These are phyloP conservation scores for Stipa capillata DNA, from an alignment of 176 grass and related monocot species.

Conservation along the genomic window DNA sequence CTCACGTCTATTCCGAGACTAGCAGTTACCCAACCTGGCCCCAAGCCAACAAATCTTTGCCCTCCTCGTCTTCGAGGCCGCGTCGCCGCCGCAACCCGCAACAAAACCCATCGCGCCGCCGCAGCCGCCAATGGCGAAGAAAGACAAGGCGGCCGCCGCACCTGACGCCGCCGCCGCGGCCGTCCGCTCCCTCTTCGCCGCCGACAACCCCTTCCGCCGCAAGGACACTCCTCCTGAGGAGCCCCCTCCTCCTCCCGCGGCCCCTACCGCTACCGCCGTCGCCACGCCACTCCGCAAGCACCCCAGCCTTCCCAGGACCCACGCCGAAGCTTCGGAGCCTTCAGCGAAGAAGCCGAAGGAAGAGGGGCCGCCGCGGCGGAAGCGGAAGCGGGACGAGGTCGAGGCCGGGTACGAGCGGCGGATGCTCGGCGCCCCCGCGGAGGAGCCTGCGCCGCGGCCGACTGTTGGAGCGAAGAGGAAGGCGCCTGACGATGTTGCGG, in stretches of 20 bases:
- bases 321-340: neutral
- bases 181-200: slow-evolving; percentile 53
- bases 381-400: slow-evolving; percentile 46
- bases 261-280: neutral
- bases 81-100: slow-evolving; percentile 13
- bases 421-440: neutral
- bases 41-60: neutral
- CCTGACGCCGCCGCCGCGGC: neutral
- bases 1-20: slow-evolving; percentile 21
- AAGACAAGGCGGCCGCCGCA: slow-evolving; percentile 35
- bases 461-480: slow-evolving; percentile 67
- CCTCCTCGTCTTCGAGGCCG: neutral
- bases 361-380: neutral
- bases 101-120: neutral
- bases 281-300: neutral
- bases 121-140: slow-evolving; percentile 40
- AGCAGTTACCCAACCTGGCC: neutral
- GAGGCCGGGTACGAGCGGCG: slow-evolving; percentile 12
- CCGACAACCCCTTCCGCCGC: slow-evolving; percentile 59
- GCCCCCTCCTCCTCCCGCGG: neutral
- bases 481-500: slow-evolving; percentile 29
- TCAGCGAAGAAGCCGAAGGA: slow-evolving; percentile 21
- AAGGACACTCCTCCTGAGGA: slow-evolving; percentile 21
- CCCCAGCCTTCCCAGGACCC: neutral
- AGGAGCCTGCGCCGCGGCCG: neutral